Evolutionary conservation across 768 basidiomycete species (phyloP).

Genomic region (Trametes punicea): DNA sequence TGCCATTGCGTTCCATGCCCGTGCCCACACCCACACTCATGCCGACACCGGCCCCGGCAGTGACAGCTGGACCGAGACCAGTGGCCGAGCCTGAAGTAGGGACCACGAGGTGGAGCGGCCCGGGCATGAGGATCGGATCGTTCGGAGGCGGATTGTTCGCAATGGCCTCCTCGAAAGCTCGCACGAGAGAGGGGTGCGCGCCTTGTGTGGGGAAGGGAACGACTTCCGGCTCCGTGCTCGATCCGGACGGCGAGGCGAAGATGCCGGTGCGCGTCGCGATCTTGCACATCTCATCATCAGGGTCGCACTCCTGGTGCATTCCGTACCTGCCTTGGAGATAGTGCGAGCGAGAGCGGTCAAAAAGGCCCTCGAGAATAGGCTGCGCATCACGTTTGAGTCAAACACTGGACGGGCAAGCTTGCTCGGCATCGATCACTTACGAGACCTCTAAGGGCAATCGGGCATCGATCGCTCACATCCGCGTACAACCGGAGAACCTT

Average conservation of each 20-base stretch:
- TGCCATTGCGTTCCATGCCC: conserved; percentile 4
- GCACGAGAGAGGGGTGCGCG: conserved; percentile 24
- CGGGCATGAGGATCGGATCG: conserved; percentile 18
- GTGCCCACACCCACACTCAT: neutral
- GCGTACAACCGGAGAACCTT: conserved; percentile 54
- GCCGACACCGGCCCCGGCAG: neutral
- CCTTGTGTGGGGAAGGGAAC: conserved; percentile 21
- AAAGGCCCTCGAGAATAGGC: conserved; percentile 56
- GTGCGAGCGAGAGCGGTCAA: conserved; percentile 46
- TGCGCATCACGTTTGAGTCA: conserved; percentile 23
- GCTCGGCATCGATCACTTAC: conserved; percentile 34
- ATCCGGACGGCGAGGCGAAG: conserved; percentile 2
- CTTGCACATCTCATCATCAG: conserved; percentile 24
- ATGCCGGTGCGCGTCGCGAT: conserved; percentile 24
- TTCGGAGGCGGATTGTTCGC: conserved; percentile 19
- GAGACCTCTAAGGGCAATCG: conserved; percentile 56
- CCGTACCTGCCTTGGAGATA: conserved; percentile 41
- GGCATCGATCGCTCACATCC: conserved; percentile 54
- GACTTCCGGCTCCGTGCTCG: conserved; percentile 7
- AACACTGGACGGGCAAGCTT: neutral
- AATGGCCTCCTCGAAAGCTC: conserved; percentile 22
- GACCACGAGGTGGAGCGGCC: conserved; percentile 11
- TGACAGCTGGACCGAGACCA: neutral
- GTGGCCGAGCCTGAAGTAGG: neutral
- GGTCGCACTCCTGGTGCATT: conserved; percentile 14